Evolutionary conservation across 2,329 filamentous ascomycete genomes (phyloP).

Genomic region (Dothidotthia symphoricarpi): DNA sequence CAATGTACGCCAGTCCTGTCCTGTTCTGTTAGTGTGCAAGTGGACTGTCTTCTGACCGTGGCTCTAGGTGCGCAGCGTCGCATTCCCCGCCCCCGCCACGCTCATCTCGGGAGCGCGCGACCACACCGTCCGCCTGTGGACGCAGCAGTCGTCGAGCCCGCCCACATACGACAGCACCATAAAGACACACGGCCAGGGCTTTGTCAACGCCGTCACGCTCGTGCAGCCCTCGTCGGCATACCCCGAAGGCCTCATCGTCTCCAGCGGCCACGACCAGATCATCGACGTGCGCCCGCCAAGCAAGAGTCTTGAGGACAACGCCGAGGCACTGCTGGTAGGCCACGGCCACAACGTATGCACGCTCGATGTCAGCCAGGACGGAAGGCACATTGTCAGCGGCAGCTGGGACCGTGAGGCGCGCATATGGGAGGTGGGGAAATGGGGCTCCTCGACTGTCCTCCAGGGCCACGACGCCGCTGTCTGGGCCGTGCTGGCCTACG

Average conservation of each 20-base stretch:
- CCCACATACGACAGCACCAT: conserved; percentile 76
- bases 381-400: conserved; percentile 78
- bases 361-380: conserved; percentile 72
- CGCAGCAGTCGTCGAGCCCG: conserved; percentile 62
- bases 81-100: conserved; percentile 69
- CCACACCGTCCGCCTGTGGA: conserved; percentile 86
- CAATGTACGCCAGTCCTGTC: conserved; percentile 62
- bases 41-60: background rate
- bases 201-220: conserved; percentile 82
- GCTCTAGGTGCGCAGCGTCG: conserved; percentile 77
- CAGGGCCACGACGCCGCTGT: conserved; percentile 78
- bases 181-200: conserved; percentile 74
- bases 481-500: conserved; percentile 86
- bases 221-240: conserved; percentile 66
- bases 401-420: conserved; percentile 90
- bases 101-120: conserved; percentile 88
- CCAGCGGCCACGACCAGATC: conserved; percentile 86
- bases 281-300: conserved; percentile 81
- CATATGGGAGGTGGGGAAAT: conserved; percentile 81
- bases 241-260: conserved; percentile 78
- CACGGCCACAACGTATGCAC: conserved; percentile 87
- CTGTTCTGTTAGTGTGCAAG: conserved; percentile 39
- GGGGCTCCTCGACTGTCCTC: conserved; percentile 72
- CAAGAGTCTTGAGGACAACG: conserved; percentile 67
- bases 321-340: conserved; percentile 81